Conservation (phyloP, 352 stramenopile genomes). For the Globisporangium barbulae region DNA sequence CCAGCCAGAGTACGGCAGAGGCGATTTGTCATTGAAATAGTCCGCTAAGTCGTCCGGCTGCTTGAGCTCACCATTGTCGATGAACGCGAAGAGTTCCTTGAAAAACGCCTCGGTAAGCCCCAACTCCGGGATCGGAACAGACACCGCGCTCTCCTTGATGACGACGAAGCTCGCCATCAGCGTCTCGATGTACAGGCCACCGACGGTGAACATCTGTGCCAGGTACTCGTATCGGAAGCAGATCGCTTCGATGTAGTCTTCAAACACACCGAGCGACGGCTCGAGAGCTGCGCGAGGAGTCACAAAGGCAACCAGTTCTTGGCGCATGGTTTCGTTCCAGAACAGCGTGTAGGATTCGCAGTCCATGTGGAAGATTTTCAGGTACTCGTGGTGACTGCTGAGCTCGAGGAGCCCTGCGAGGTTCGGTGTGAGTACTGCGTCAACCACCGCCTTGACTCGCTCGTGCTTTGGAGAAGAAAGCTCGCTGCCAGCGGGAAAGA, state of each 20-base stretch:
- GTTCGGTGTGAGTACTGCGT: slow-evolving; percentile 76
- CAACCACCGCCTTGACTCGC: slow-evolving; percentile 35
- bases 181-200: slow-evolving; percentile 72
- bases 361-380: slow-evolving; percentile 78
- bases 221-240: slow-evolving; percentile 72
- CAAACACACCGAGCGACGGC: slow-evolving; percentile 25
- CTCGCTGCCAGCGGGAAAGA: slow-evolving; percentile 53
- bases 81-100: slow-evolving; percentile 68
- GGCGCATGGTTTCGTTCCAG: slow-evolving; percentile 76
- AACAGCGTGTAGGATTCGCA: slow-evolving; percentile 80
- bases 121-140: slow-evolving; percentile 36
- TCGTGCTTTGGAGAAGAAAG: slow-evolving; percentile 41
- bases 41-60: slow-evolving; percentile 28
- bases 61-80: slow-evolving; percentile 59
- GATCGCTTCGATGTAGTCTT: slow-evolving; percentile 50
- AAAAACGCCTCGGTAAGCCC: slow-evolving; percentile 72
- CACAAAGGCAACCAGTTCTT: slow-evolving; percentile 58
- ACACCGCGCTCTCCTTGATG: slow-evolving; percentile 51
- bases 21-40: slow-evolving; percentile 24
- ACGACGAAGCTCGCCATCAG: slow-evolving; percentile 68
- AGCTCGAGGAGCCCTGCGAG: slow-evolving; percentile 54
- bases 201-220: slow-evolving; percentile 56
- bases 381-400: slow-evolving; percentile 74
- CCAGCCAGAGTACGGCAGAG: slow-evolving; percentile 62
- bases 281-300: slow-evolving; percentile 34